A percentile compares a stretch with the other conserved stretches of the same genome.
Conservation (phyloP, 225 moss, liverwort and hornwort species). For the Ulota crispa region DNA sequence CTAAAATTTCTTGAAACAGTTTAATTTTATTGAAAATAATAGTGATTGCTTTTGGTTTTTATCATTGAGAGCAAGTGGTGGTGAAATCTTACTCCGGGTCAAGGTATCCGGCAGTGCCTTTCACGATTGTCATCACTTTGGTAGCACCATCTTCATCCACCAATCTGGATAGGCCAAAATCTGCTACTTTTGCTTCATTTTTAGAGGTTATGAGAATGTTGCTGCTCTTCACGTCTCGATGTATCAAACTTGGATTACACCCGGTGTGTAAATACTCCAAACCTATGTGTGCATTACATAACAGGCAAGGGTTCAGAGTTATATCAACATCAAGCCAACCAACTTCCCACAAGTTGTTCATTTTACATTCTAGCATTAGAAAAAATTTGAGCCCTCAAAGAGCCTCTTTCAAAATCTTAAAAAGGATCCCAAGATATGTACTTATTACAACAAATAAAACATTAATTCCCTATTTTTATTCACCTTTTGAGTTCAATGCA, state of each 20-base stretch:
- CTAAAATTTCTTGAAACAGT: background rate
- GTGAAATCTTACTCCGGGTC: conserved; percentile 9
- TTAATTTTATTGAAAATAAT: no score
- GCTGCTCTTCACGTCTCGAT: background rate
- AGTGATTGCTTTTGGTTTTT: no score
- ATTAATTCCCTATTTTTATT: no score
- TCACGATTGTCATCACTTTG: background rate
- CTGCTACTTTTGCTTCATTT: background rate
- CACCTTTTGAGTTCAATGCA: no score
- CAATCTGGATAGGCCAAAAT: conserved; percentile 39
- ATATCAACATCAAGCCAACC: no score
- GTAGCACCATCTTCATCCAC: background rate
- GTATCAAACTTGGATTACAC: background rate
- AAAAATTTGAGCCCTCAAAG: no score
- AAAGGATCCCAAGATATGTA: no score
- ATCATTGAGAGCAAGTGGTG: background rate
- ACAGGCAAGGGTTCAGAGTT: background rate
- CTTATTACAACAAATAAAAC: no score
- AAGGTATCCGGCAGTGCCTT: conserved; percentile 6
- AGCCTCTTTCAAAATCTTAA: no score
- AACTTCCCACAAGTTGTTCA: no score
- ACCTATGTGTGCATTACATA: rapidly evolving
- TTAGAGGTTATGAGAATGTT: background rate
- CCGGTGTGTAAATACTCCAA: background rate
- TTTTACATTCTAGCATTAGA: no score